Evolutionary conservation across 306 rosid species (phyloP).

Genomic region (Ziziphus jujuba): DNA sequence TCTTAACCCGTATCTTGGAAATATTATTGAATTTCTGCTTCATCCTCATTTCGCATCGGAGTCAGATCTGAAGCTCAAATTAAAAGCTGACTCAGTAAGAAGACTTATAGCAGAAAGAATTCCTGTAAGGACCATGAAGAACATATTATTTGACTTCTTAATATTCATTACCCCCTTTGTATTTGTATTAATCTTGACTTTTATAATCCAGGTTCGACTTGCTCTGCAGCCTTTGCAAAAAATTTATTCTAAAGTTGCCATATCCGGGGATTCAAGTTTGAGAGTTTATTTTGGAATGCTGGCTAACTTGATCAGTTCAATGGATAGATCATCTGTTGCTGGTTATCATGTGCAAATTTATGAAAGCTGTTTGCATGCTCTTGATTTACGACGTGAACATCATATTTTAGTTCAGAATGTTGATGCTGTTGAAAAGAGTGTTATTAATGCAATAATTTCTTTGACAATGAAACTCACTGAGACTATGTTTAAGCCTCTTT

Average conservation of each 20-base stretch:
- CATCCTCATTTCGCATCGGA: conserved; percentile 52
- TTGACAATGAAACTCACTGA: conserved; percentile 88
- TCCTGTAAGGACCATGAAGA: conserved; percentile 57
- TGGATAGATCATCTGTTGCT: conserved; percentile 73
- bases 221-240: conserved; percentile 67
- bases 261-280: conserved; percentile 80
- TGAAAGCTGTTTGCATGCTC: conserved; percentile 77
- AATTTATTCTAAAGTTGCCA: conserved; percentile 50
- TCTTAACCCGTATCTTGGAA: conserved; percentile 70
- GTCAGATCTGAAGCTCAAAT: conserved; percentile 55
- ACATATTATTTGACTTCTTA: conserved; percentile 4
- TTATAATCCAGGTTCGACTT: conserved; percentile 71
- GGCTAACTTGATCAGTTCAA: conserved; percentile 46
- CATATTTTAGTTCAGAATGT: conserved; percentile 59
- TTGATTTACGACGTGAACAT: conserved; percentile 72
- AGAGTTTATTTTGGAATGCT: conserved; percentile 70
- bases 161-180: conserved; percentile 16
- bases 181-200: not conserved
- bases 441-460: conserved; percentile 51
- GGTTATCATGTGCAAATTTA: conserved; percentile 68
- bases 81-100: conserved; percentile 57
- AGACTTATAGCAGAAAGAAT: conserved; percentile 70
- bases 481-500: conserved; percentile 86
- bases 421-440: conserved; percentile 63
- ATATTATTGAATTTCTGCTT: conserved; percentile 66